Conservation (phyloP, 139 green algal species). For the Chlorella sp. region DNA sequence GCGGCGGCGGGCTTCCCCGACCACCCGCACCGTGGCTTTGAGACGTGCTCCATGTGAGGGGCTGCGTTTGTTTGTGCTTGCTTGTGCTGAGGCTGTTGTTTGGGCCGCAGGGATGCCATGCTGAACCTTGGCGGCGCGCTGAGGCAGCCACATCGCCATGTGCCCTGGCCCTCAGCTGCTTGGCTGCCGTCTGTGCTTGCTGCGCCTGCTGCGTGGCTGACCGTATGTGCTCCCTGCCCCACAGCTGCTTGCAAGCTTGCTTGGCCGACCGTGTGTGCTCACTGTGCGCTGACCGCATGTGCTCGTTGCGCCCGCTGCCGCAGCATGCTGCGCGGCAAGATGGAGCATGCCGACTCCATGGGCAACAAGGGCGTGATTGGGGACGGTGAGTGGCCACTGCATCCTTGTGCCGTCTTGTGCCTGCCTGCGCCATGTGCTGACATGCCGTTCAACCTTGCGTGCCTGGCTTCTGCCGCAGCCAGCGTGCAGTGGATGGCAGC, state of each 20-base stretch:
- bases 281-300: neutral
- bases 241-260: neutral
- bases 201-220: neutral
- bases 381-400: neutral
- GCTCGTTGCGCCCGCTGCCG: neutral
- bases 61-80: too few relatives aligned
- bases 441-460: too few relatives aligned
- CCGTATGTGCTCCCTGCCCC: neutral
- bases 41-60: constrained; percentile 83
- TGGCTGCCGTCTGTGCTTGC: neutral
- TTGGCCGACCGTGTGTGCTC: neutral
- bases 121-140: constrained; percentile 33
- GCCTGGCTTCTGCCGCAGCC: too few relatives aligned
- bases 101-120: too few relatives aligned
- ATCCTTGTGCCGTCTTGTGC: too few relatives aligned
- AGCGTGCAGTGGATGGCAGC: too few relatives aligned
- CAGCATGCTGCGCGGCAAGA: constrained; percentile 79
- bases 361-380: constrained; percentile 89
- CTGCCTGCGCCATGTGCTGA: too few relatives aligned
- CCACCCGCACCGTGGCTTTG: constrained; percentile 86
- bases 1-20: constrained; percentile 83
- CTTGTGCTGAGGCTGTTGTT: too few relatives aligned
- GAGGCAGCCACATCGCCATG: neutral
- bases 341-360: constrained; percentile 83
- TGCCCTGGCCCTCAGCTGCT: neutral